phyloP scores from a whole-genome alignment of 441 rosid species.

The Daphne laureola region DNA sequence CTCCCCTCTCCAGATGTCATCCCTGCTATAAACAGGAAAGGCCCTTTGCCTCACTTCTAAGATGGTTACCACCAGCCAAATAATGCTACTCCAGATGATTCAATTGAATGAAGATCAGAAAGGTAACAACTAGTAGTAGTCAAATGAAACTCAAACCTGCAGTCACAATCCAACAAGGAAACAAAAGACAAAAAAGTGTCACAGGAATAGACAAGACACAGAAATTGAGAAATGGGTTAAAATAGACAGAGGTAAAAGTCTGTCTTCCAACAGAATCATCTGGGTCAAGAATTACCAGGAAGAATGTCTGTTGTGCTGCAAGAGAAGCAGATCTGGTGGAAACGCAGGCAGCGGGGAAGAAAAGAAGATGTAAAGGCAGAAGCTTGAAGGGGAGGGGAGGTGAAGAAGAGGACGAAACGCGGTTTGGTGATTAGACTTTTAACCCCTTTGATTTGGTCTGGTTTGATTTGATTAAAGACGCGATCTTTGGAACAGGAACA shows the following conservation, averaged over 20 bases:
- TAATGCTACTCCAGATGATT: no score
- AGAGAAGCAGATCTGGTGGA: slow-evolving; percentile 45
- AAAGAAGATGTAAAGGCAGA: slow-evolving; percentile 14
- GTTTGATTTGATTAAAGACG: slow-evolving; percentile 17
- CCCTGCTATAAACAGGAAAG: slow-evolving; percentile 1
- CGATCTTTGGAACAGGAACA: slow-evolving; percentile 8
- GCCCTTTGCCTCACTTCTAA: slow-evolving; percentile 9
- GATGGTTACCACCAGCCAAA: no score
- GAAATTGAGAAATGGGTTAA: slow-evolving; percentile 1
- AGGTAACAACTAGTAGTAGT: no score
- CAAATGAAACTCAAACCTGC: slow-evolving; percentile 22
- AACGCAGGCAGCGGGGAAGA: slow-evolving; percentile 13
- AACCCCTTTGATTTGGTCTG: no score
- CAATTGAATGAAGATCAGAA: not conserved
- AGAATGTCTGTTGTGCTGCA: slow-evolving; percentile 37
- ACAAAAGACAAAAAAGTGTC: not conserved
- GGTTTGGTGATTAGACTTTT: slow-evolving; percentile 41
- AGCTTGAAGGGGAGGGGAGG: slow-evolving; percentile 16
- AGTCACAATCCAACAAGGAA: slow-evolving; percentile 2
- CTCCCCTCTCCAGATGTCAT: slow-evolving; percentile 68
- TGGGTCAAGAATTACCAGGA: slow-evolving; percentile 19
- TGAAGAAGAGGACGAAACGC: slow-evolving; percentile 49
- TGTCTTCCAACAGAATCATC: no score
- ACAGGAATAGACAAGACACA: not conserved
- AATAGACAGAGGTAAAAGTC: no score